These are phyloP conservation scores for Xerocomellus chrysenteron DNA, from an alignment of 768 basidiomycete genomes.

Conservation along the genomic window DNA sequence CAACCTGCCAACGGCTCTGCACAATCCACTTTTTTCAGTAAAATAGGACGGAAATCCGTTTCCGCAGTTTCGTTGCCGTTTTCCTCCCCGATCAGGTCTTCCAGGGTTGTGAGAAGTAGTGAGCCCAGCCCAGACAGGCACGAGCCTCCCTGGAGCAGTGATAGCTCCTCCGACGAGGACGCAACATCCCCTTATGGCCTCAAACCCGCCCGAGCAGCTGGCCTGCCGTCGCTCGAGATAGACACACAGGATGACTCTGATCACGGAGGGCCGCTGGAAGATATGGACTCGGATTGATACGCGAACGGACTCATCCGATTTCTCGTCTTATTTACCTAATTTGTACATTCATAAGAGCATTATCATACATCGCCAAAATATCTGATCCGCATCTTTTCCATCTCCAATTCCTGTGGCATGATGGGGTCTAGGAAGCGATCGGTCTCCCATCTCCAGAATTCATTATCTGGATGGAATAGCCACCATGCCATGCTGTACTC, in stretches of 20 bases:
- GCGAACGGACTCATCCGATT: not conserved
- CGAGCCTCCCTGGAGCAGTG: slow-evolving; percentile 54
- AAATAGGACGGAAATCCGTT: slow-evolving; percentile 45
- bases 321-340: not conserved
- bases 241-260: slow-evolving; percentile 18
- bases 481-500: too few species aligned
- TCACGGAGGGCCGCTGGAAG: slow-evolving; percentile 16
- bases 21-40: slow-evolving; percentile 40
- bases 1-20: slow-evolving; percentile 13
- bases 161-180: slow-evolving; percentile 55
- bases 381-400: too few species aligned
- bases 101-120: slow-evolving; percentile 20
- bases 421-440: too few species aligned
- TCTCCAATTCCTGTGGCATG: too few species aligned
- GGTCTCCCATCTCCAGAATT: too few species aligned
- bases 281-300: slow-evolving; percentile 23
- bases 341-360: not conserved
- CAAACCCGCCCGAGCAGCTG: slow-evolving; percentile 6
- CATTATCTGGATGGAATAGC: too few species aligned
- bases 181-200: slow-evolving; percentile 24
- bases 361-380: too few species aligned
- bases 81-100: slow-evolving; percentile 23
- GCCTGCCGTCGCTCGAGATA: slow-evolving; percentile 5
- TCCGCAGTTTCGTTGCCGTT: slow-evolving; percentile 42
- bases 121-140: slow-evolving; percentile 31